A percentile compares a stretch with the other conserved stretches of the same genome.
phyloP scores from a whole-genome alignment of 2,329 filamentous ascomycete species.

The Fusarium algeriense region DNA sequence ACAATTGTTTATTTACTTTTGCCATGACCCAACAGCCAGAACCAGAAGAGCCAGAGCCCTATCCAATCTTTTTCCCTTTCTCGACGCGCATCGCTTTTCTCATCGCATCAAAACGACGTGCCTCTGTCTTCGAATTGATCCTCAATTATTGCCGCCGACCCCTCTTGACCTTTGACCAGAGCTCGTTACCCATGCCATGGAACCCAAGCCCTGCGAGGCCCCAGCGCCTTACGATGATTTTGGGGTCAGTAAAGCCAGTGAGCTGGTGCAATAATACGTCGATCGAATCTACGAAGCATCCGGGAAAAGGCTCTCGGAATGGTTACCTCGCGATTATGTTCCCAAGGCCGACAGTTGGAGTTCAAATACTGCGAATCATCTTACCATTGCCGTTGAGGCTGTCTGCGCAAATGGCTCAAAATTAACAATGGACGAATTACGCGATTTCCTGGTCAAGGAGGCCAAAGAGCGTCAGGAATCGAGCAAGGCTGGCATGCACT shows the following conservation, averaged over 20 bases:
- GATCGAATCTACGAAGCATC: neutral
- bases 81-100: neutral
- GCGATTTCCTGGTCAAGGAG: neutral
- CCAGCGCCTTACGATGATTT: neutral
- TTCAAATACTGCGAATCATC: neutral
- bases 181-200: neutral
- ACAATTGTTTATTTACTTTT: constrained; percentile 4
- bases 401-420: neutral
- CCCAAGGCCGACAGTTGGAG: neutral
- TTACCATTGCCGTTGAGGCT: neutral
- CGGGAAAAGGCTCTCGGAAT: constrained; percentile 6
- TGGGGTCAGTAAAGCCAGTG: neutral
- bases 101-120: neutral
- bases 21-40: neutral
- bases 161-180: neutral
- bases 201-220: too few relatives aligned
- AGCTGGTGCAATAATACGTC: neutral
- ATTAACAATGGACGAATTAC: neutral
- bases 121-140: neutral
- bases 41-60: neutral
- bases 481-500: neutral
- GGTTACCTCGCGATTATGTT: neutral
- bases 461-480: too few relatives aligned
- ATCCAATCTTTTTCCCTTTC: neutral
- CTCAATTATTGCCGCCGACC: neutral